Conservation (phyloP, 176 grass and related monocot species). For the Eleusine indica region DNA sequence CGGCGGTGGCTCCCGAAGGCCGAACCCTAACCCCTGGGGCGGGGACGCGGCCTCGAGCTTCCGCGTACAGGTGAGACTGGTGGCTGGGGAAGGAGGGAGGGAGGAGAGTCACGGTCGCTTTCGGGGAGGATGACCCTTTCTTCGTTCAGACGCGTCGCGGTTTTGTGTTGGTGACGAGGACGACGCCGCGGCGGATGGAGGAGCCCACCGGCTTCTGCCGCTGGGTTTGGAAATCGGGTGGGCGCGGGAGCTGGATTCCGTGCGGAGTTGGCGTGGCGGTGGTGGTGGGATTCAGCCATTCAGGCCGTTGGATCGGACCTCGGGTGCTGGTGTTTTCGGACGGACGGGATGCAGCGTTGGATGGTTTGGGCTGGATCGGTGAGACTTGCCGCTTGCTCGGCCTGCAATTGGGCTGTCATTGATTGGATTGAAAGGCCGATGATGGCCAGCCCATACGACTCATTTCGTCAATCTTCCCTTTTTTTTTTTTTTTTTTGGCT, state of each 20-base stretch:
- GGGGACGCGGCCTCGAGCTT: conserved; percentile 23
- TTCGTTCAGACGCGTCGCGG: not conserved
- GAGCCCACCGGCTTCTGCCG: not conserved
- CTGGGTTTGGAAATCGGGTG: not conserved
- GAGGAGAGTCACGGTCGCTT: not conserved
- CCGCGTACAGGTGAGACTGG: not conserved
- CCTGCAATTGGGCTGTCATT: not conserved
- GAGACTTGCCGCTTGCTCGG: not conserved
- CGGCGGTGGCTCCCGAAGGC: not conserved
- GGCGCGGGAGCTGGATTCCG: not conserved
- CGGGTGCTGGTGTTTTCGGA: not conserved
- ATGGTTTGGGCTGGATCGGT: not conserved
- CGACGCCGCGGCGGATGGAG: not conserved
- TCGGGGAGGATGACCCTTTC: not conserved
- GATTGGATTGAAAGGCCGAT: too few species aligned
- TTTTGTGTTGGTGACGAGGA: not conserved
- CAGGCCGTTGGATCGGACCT: not conserved
- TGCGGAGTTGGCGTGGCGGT: not conserved
- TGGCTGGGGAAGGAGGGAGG: not conserved
- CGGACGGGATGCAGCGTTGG: not conserved
- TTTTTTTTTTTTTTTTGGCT: too few species aligned
- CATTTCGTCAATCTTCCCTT: too few species aligned
- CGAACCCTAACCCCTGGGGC: conserved; percentile 21
- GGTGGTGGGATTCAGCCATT: too few species aligned
- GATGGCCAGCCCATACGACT: not conserved